phyloP scores from a whole-genome alignment of 1,284 basidiomycete species.

The Ceratobasidium sp. region DNA sequence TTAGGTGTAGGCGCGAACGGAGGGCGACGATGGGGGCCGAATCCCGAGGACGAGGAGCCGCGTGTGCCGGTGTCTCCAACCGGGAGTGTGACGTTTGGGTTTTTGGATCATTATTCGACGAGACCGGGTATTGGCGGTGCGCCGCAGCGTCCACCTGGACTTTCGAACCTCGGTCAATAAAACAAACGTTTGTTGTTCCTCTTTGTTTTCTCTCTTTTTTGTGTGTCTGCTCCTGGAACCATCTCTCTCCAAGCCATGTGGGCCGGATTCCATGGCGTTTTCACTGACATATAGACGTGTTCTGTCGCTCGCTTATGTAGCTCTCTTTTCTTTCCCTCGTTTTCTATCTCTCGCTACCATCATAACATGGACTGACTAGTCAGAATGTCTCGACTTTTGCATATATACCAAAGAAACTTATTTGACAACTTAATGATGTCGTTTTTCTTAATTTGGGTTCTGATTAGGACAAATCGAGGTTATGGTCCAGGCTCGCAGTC shows the following conservation, averaged over 20 bases:
- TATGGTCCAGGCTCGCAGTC: not conserved
- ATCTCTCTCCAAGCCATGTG: conserved; percentile 19
- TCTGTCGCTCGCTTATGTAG: conserved; percentile 16
- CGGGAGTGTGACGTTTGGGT: conserved; percentile 42
- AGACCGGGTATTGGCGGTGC: conserved; percentile 11
- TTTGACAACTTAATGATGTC: conserved; percentile 14
- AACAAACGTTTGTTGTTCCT: not conserved
- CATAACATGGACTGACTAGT: conserved; percentile 33
- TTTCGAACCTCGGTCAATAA: conserved; percentile 34
- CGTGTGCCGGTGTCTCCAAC: conserved; percentile 43
- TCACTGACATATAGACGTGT: conserved; percentile 8
- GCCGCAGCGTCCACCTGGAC: conserved; percentile 26
- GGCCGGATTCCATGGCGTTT: conserved; percentile 38
- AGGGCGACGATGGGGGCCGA: conserved; percentile 43
- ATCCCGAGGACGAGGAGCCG: conserved; percentile 41
- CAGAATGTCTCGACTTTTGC: conserved; percentile 23
- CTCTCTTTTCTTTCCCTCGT: conserved; percentile 7
- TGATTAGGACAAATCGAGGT: not conserved
- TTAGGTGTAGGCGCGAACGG: conserved; percentile 26
- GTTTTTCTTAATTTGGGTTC: not conserved
- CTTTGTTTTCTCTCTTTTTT: not conserved
- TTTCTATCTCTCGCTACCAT: conserved; percentile 8
- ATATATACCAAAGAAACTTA: conserved; percentile 24
- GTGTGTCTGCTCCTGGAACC: not conserved
- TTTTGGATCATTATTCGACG: conserved; percentile 42